Evolutionary conservation across 2,329 filamentous ascomycete species (phyloP).

Genomic region (Aaosphaeria arxii): DNA sequence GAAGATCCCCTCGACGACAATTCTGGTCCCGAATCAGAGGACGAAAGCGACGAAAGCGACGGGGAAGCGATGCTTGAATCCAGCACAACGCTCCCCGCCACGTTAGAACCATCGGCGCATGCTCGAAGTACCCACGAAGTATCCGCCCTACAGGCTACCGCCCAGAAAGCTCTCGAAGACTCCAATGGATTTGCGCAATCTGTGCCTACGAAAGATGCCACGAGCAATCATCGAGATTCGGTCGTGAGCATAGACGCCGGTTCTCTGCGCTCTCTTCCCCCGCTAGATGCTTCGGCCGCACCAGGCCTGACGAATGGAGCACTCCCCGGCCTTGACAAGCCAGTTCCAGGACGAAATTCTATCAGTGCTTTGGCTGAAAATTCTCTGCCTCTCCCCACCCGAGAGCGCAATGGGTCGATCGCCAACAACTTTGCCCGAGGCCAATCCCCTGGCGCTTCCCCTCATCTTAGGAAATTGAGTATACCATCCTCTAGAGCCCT

Average conservation of each 20-base stretch:
- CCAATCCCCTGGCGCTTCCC: slow-evolving; percentile 22
- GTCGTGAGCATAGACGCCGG: slow-evolving; percentile 9
- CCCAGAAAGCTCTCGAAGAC: slow-evolving; percentile 12
- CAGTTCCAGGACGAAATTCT: slow-evolving; percentile 6
- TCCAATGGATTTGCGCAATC: background rate
- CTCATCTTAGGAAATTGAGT: slow-evolving; percentile 27
- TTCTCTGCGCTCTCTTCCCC: background rate
- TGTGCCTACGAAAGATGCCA: slow-evolving; percentile 1
- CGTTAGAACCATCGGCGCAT: no score
- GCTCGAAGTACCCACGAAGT: slow-evolving; percentile 1
- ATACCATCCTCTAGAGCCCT: slow-evolving; percentile 28
- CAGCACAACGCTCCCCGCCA: slow-evolving; percentile 2
- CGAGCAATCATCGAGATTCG: slow-evolving; percentile 14
- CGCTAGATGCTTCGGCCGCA: slow-evolving; percentile 6
- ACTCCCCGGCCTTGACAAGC: slow-evolving; percentile 3
- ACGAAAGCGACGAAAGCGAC: slow-evolving; percentile 38
- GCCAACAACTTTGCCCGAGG: slow-evolving; percentile 18
- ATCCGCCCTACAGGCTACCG: slow-evolving; percentile 13
- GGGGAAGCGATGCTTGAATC: slow-evolving; percentile 38
- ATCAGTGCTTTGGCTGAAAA: slow-evolving; percentile 3
- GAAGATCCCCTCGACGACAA: slow-evolving; percentile 49
- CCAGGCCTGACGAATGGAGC: slow-evolving; percentile 7
- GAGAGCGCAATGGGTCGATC: slow-evolving; percentile 14
- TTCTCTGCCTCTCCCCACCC: no score
- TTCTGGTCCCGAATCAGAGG: slow-evolving; percentile 37